Base-by-base conservation (phyloP, 2,329 filamentous ascomycete genomes). In the Colletotrichum tanaceti region DNA sequence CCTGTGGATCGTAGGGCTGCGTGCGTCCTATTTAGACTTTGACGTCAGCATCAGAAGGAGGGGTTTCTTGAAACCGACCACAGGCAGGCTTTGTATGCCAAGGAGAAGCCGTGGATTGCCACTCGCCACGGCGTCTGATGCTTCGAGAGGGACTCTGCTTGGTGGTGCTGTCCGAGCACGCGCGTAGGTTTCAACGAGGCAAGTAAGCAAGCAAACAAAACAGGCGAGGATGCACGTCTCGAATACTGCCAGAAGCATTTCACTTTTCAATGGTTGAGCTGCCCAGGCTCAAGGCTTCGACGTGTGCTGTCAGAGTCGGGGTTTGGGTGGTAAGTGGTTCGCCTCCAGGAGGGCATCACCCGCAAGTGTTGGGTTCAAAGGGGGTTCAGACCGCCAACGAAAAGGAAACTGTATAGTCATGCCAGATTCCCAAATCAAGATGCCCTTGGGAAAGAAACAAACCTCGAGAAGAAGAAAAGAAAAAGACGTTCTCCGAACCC, bases 171-270 rank as follows among this genome's bases (percentile, higher is more conserved):
- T n/a, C 58, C 14, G 63, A 66, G 50, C 63, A 35, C 22, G 11
- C 6, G 44, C n/a, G 5, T 7, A 20, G 28, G 18, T 47, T 53
- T 39, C 28, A 28, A 16, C 3, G 2, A n/a, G n/a, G 9, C 38
- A 24, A 41, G 35, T 2, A 39, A 9, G 9, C 28, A 28, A 28
- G 28, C 28, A 28, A 6, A 28, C 28, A 28, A 28, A 28, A 6
- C 28, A 28, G 28, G 28, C 28, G 28, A 28, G 22, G 22, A 52
- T 14, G 16, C 20, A n/a, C 32, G 43, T 49, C 49, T 66, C 58
- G 50, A 62, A 66, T 16, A 16, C 16, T 1, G 14, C 35, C 62
- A 61, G 43, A 62, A 62, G 58, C 18, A 35, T n/a, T 43, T 10
- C 18, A 57, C n/a, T 22, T 62, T 28, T 28, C 28, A 1, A 6